A percentile compares a stretch with the other conserved stretches of the same genome.
Conservation (phyloP, 2,329 filamentous ascomycete species). For the Fusarium armeniacum region DNA sequence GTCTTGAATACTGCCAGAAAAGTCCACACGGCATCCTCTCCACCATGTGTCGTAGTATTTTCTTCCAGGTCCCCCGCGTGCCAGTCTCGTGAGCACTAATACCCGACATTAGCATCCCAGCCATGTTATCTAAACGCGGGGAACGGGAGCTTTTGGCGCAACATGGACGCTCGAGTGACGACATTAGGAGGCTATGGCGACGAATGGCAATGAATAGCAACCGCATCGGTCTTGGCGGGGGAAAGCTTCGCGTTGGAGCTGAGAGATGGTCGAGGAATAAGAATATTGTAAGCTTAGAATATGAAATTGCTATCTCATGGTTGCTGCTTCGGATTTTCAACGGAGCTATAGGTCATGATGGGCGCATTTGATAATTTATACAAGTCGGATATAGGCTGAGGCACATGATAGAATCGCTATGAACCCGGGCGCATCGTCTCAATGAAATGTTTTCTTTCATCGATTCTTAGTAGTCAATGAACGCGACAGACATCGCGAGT, state of each 20-base stretch:
- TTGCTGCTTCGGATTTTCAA: background rate
- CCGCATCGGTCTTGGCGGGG: slow-evolving; percentile 21
- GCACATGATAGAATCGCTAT: background rate
- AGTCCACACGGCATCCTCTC: background rate
- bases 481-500: background rate
- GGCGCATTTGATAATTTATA: background rate
- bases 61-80: slow-evolving; percentile 1
- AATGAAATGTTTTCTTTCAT: background rate
- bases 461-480: slow-evolving; percentile 1
- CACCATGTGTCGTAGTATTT: slow-evolving; percentile 18
- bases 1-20: slow-evolving; percentile 23
- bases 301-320: slow-evolving; percentile 5
- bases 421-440: background rate
- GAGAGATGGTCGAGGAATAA: background rate
- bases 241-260: slow-evolving; percentile 15
- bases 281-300: slow-evolving; percentile 33
- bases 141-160: slow-evolving; percentile 28
- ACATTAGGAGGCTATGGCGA: slow-evolving; percentile 30
- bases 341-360: background rate
- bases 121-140: slow-evolving; percentile 39
- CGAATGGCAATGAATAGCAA: slow-evolving; percentile 20
- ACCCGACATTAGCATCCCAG: slow-evolving; percentile 6
- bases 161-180: slow-evolving; percentile 39
- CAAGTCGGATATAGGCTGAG: background rate
- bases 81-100: slow-evolving; percentile 33